phyloP scores from a whole-genome alignment of 768 basidiomycete genomes.

The Astraeus odoratus region DNA sequence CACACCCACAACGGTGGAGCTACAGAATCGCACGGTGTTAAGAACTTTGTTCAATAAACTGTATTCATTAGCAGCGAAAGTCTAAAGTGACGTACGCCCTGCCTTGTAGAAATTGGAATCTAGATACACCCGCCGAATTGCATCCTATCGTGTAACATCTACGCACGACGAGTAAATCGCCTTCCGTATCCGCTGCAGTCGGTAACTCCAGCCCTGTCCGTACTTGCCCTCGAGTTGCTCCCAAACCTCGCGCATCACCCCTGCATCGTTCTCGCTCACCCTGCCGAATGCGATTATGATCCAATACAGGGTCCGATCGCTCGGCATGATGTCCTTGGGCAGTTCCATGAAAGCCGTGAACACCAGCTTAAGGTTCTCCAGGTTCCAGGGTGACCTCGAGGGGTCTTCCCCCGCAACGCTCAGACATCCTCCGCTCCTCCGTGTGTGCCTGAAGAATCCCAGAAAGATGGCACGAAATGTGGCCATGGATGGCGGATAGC shows the following conservation, averaged over 20 bases:
- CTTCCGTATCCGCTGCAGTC: constrained; percentile 37
- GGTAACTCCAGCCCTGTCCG: constrained; percentile 36
- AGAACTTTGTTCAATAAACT: constrained; percentile 7
- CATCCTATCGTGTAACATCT: constrained; percentile 3
- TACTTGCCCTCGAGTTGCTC: constrained; percentile 49
- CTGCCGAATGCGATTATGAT: constrained; percentile 58
- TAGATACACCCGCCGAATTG: background rate
- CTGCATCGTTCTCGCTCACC: constrained; percentile 46
- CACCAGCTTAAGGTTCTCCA: constrained; percentile 47
- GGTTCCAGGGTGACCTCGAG: constrained; percentile 39
- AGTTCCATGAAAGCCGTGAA: constrained; percentile 60
- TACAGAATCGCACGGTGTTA: too few relatives aligned
- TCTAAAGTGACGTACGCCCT: background rate
- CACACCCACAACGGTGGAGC: background rate
- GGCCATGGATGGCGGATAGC: constrained; percentile 39
- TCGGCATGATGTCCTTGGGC: constrained; percentile 37
- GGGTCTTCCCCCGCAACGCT: constrained; percentile 7
- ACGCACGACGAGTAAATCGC: constrained; percentile 24
- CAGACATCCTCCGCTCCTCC: constrained; percentile 2
- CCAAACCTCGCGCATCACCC: constrained; percentile 52
- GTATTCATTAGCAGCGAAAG: constrained; percentile 8
- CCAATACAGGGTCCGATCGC: constrained; percentile 52
- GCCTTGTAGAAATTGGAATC: background rate
- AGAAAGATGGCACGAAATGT: constrained; percentile 70
- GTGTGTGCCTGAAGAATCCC: constrained; percentile 62